Evolutionary conservation across 805 yeast species (phyloP), one percentile per base, ranked within the genome.

Genomic region (Barnettozyma vustinii): DNA sequence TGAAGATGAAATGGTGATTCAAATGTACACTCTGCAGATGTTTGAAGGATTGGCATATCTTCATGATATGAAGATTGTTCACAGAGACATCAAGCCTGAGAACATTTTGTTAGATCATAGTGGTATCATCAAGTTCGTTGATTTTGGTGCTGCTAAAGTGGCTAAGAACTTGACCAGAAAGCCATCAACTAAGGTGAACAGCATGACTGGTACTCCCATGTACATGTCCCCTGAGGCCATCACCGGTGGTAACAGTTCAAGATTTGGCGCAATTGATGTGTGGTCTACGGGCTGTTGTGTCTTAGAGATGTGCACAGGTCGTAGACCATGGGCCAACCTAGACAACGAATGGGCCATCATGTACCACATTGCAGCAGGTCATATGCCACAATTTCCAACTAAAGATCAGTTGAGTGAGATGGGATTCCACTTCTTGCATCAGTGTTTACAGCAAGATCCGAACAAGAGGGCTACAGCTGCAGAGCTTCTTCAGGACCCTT

Each of bases 211-310:
- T 37, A 94, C 99, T 0, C 98, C 98, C 15, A 94, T 92, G 97
- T 94, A 94, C 68, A 92, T 94, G 98, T 89, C 98, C 0, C 99
- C 99, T 0, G 99, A 94, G 61, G 87, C 88, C 0, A 88, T 94
- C 50, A 87, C 94, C 1, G 97, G 97, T 2, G 68, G 80, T 12
- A 56, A 54, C 39, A 65, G 66, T 37, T 65, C 68, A 2, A 63
- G 62, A 36, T 65, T 70, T 45, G 75, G 74, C 32, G 67, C 75
- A 5, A 69, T 68, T 42, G 99, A 94, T 68, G 87, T 94, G 32
- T 94, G 99, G 99, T 89, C 99, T 0, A 71, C 92, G 39, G 99
- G 99, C 4, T 94, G 99, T 66, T 92, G 96, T 66, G 86, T 94
- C 2, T 66, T 92, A 42, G 98, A 94, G 64, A 94, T 94, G 98